phyloP scores from a whole-genome alignment of 805 yeast species.

The Candida mattraensis region DNA sequence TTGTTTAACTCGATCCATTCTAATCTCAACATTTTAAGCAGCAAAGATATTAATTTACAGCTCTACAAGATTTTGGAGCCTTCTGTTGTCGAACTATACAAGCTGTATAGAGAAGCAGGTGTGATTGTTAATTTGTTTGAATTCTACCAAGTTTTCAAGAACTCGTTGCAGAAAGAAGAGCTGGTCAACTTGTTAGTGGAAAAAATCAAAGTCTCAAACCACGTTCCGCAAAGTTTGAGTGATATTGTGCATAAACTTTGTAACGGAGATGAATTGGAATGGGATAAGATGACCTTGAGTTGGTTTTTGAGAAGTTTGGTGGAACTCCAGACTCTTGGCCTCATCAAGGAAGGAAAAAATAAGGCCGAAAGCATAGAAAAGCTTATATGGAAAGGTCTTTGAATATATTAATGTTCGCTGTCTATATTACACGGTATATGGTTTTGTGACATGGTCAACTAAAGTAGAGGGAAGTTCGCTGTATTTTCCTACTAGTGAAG shows the following conservation, averaged over 20 bases:
- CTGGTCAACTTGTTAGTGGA: slow-evolving; percentile 17
- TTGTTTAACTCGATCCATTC: slow-evolving; percentile 30
- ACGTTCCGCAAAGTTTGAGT: not conserved
- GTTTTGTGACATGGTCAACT: slow-evolving; percentile 7
- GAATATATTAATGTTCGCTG: slow-evolving; percentile 7
- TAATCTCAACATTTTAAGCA: slow-evolving; percentile 11
- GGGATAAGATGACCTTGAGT: slow-evolving; percentile 65
- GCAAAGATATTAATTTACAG: slow-evolving; percentile 17
- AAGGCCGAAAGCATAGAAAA: slow-evolving; percentile 70
- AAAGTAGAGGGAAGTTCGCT: slow-evolving; percentile 25
- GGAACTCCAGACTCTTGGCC: slow-evolving; percentile 69
- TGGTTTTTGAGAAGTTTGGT: slow-evolving; percentile 75
- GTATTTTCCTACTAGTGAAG: no score
- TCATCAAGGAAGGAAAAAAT: slow-evolving; percentile 58
- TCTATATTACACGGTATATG: not conserved
- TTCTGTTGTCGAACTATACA: slow-evolving; percentile 52
- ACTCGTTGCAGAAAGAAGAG: slow-evolving; percentile 24
- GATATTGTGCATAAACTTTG: slow-evolving; percentile 27
- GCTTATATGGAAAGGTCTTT: slow-evolving; percentile 67
- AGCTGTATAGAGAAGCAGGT: slow-evolving; percentile 78
- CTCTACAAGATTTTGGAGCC: slow-evolving; percentile 48
- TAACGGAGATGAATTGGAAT: slow-evolving; percentile 40
- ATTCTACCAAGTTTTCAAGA: slow-evolving; percentile 38
- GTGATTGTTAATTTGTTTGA: slow-evolving; percentile 42
- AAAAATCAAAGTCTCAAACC: slow-evolving; percentile 5